These are phyloP conservation scores for Thelonectria rubi DNA, from an alignment of 2,329 filamentous ascomycete species.

Conservation along the genomic window DNA sequence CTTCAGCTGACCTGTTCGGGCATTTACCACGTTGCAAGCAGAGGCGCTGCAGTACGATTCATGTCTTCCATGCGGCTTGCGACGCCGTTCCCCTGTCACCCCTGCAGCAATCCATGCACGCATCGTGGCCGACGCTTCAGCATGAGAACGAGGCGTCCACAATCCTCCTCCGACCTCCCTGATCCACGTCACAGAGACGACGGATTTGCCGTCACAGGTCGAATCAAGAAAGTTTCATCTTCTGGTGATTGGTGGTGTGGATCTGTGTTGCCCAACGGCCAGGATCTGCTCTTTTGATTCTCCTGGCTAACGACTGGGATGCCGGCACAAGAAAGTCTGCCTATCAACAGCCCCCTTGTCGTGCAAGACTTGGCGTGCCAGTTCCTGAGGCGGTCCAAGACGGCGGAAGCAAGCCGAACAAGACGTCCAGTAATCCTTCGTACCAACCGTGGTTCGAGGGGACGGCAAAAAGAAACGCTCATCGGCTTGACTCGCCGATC, in stretches of 20 bases:
- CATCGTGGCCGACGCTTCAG: not conserved
- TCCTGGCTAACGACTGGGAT: too few relatives aligned
- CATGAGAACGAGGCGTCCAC: not conserved
- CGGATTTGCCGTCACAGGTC: conserved; percentile 4
- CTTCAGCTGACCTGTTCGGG: not conserved
- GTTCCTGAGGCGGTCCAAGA: not conserved
- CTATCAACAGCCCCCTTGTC: not conserved
- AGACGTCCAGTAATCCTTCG: not conserved
- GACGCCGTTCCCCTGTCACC: not conserved
- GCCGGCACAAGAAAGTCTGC: too few relatives aligned
- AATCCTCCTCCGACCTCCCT: not conserved
- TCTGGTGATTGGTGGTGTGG: not conserved
- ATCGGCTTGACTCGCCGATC: conserved; percentile 1
- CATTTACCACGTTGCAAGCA: too few relatives aligned
- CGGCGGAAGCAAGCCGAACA: not conserved
- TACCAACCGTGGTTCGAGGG: not conserved
- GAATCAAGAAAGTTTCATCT: not conserved
- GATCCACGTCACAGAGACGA: conserved; percentile 10
- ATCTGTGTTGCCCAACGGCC: not conserved
- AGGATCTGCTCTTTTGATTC: not conserved
- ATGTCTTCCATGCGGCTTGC: not conserved
- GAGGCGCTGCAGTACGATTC: too few relatives aligned
- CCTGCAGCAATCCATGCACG: not conserved
- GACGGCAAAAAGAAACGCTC: not conserved
- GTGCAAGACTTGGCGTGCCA: conserved; percentile 8